Evolutionary conservation across 1,139 yeast species (phyloP).

Genomic region (Saccharomyces hybrid): DNA sequence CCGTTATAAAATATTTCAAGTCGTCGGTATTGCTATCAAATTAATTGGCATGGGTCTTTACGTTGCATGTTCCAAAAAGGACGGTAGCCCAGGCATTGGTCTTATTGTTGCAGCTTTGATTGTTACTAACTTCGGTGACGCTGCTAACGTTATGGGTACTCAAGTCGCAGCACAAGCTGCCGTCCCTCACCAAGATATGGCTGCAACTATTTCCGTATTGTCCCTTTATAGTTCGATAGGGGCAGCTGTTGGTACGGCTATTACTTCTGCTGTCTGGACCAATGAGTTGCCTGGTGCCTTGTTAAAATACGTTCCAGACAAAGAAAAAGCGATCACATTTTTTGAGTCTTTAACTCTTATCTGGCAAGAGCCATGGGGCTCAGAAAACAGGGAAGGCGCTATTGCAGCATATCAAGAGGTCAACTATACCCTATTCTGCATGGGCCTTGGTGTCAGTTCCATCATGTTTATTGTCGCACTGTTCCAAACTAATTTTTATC

Average conservation of each 20-base stretch:
- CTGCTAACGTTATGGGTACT: slow-evolving; percentile 32
- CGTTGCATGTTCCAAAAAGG: slow-evolving; percentile 17
- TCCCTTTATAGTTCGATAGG: slow-evolving; percentile 40
- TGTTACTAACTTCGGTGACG: slow-evolving; percentile 33
- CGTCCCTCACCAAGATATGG: slow-evolving; percentile 42
- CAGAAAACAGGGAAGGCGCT: slow-evolving; percentile 31
- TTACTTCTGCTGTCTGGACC: slow-evolving; percentile 46
- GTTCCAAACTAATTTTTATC: slow-evolving; percentile 33
- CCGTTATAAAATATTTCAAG: slow-evolving; percentile 33
- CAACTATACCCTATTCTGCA: slow-evolving; percentile 10
- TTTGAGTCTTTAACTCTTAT: slow-evolving; percentile 22
- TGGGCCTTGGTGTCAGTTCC: slow-evolving; percentile 23
- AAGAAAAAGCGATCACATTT: slow-evolving; percentile 1
- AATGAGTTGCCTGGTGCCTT: slow-evolving; percentile 17
- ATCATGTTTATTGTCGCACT: slow-evolving; percentile 28
- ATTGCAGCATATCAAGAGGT: slow-evolving; percentile 29
- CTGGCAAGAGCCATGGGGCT: slow-evolving; percentile 21
- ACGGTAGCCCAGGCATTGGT: slow-evolving; percentile 25
- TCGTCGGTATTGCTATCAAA: slow-evolving; percentile 29
- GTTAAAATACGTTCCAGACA: not conserved
- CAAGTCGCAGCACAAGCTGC: slow-evolving; percentile 35
- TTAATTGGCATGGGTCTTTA: slow-evolving; percentile 30
- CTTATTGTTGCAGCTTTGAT: slow-evolving; percentile 29
- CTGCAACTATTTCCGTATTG: slow-evolving; percentile 39
- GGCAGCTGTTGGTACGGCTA: slow-evolving; percentile 39